Base-by-base conservation (phyloP, 305 asterid species). In the Fraxinus nigra region DNA sequence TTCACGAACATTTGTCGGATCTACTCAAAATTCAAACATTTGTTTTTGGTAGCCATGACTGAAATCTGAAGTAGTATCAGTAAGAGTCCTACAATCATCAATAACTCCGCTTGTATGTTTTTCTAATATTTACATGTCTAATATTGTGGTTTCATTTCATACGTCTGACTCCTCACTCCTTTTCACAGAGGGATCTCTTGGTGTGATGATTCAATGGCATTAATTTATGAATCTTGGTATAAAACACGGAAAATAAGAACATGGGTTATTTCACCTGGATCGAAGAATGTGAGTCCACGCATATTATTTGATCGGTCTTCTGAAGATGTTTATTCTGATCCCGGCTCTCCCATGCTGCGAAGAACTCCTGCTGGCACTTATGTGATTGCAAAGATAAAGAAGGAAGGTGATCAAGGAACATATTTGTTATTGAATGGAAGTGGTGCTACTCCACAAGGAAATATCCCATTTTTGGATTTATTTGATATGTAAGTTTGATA, bases 311-410 rank as follows among this genome's bases (percentile, higher is more conserved):
- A 97, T 91, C 85, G 99, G 90, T 97, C 99, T 82, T 97, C 93
- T 32, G 99, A 97, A 90, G 99, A 97, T 89, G 98, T 97, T 81
- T 97, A 97, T 89, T 94, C 99, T 40, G 99, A 97, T 89, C 99
- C 99, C 54, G 99, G 99, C 73, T 92, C 97, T 87, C 99, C 99
- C 18, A 94, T 94, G 98, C 80, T 85, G 81, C 92, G 98, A 77
- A 90, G 98, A 89, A 91, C 98, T 80, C 86, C 88, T 85, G 81
- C 85, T 63, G 99, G 99, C 74, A 94, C 95, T 81, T 94, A 93
- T 74, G 94, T 97, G 86, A 93, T 97, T 89, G 99, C 97, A 10
- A 97, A 91, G 92, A 80, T 93, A 72, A 93, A 87, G 89, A 94
- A 92, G 87, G 92, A 89, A 84, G 90, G 87, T 77, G 96, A 91